A percentile compares a stretch with the other conserved stretches of the same genome.
Evolutionary conservation across 768 basidiomycete species (phyloP).

Genomic region (Galerina marginata): DNA sequence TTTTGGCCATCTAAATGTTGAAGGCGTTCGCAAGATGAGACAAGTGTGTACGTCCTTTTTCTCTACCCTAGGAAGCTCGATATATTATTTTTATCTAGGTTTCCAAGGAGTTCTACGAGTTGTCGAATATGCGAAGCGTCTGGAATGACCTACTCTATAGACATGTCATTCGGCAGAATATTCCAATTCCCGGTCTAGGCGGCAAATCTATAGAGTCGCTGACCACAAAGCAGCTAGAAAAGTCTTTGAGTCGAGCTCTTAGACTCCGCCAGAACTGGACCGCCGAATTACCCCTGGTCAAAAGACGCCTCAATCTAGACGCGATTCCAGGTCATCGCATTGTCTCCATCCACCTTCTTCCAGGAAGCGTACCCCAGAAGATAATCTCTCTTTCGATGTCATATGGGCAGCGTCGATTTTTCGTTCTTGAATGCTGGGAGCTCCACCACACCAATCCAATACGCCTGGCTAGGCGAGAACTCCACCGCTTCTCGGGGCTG

Average conservation of each 20-base stretch:
- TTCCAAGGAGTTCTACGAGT: constrained; percentile 44
- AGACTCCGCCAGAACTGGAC: constrained; percentile 56
- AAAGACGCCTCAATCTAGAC: constrained; percentile 13
- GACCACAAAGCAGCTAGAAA: constrained; percentile 51
- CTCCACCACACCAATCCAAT: constrained; percentile 33
- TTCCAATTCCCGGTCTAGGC: constrained; percentile 53
- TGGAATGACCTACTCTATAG: constrained; percentile 53
- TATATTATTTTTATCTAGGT: constrained; percentile 39
- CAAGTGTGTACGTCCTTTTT: constrained; percentile 39
- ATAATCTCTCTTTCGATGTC: constrained; percentile 49
- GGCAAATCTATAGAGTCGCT: constrained; percentile 38
- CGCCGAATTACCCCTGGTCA: constrained; percentile 26
- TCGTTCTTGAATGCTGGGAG: constrained; percentile 65
- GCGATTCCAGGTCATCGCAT: constrained; percentile 37
- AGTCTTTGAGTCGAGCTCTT: constrained; percentile 42
- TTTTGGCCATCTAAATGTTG: constrained; percentile 44
- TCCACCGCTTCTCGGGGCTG: constrained; percentile 46
- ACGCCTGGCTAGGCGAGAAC: constrained; percentile 48
- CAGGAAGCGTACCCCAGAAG: constrained; percentile 45
- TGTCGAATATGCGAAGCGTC: constrained; percentile 52
- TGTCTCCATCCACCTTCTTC: constrained; percentile 53
- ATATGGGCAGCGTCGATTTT: constrained; percentile 12
- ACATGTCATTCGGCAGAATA: constrained; percentile 44
- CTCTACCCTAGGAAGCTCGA: not conserved
- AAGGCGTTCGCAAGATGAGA: constrained; percentile 50